A percentile compares a stretch with the other conserved stretches of the same genome.
Conservation (phyloP, 306 rosid species). For the Ochetophila trinervis region DNA sequence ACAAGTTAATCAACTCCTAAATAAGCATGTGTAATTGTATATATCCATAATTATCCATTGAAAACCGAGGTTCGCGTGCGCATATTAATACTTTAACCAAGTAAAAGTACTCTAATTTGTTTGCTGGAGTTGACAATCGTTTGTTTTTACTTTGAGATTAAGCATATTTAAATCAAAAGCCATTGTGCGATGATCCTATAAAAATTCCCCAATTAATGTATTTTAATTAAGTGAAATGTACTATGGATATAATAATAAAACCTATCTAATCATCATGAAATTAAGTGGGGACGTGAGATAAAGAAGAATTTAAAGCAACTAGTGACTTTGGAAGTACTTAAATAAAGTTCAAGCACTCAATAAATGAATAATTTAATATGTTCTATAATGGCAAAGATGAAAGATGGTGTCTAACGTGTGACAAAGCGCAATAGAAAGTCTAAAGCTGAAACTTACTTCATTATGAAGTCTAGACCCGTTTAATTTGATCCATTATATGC, state of each 20-base stretch:
- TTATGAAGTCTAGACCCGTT: conserved; percentile 28
- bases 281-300: conserved; percentile 44
- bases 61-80: conserved; percentile 59
- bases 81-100: conserved; percentile 22
- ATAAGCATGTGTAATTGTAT: conserved; percentile 8
- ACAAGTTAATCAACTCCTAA: not conserved
- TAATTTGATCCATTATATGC: conserved; percentile 12
- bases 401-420: conserved; percentile 14
- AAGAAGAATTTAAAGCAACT: conserved; percentile 24
- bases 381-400: conserved; percentile 11
- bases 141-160: conserved; percentile 35
- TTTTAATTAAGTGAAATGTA: conserved; percentile 24
- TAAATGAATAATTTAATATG: conserved; percentile 21
- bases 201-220: conserved; percentile 22
- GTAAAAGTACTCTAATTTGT: conserved; percentile 23
- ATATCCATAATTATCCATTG: conserved; percentile 46
- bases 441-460: conserved; percentile 32
- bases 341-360: conserved; percentile 32
- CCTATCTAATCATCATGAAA: conserved; percentile 50
- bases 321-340: conserved; percentile 38
- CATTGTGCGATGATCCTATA: conserved; percentile 28
- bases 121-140: conserved; percentile 47
- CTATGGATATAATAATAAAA: conserved; percentile 26
- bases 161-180: conserved; percentile 46
- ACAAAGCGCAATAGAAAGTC: conserved; percentile 21